A percentile compares a stretch with the other conserved stretches of the same genome.
phyloP scores from a whole-genome alignment of 2,329 filamentous ascomycete species.

The Pyrenochaeta sp. region DNA sequence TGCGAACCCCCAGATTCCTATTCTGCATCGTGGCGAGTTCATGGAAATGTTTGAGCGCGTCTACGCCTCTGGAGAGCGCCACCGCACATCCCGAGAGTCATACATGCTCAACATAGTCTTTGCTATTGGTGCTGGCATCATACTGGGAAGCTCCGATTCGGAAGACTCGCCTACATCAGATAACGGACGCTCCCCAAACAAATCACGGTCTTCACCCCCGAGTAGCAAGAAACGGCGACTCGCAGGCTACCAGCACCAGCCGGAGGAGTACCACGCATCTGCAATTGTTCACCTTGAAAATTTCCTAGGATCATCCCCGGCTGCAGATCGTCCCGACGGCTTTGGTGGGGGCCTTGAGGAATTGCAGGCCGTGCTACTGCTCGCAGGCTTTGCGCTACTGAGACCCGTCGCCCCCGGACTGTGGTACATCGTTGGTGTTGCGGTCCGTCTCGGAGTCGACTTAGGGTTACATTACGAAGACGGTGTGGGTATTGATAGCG shows the following conservation, averaged over 20 bases:
- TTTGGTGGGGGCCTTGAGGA: constrained; percentile 92
- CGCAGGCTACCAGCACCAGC: constrained; percentile 71
- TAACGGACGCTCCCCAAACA: constrained; percentile 35
- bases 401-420: constrained; percentile 86
- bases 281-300: constrained; percentile 91
- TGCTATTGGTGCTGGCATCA: constrained; percentile 93
- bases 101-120: constrained; percentile 98
- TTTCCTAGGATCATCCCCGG: constrained; percentile 74
- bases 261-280: constrained; percentile 95
- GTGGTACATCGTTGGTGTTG: constrained; percentile 97
- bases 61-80: constrained; percentile 73
- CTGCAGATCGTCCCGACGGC: constrained; percentile 64
- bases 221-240: constrained; percentile 50
- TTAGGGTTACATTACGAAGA: constrained; percentile 94
- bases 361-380: constrained; percentile 87
- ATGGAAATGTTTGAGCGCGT: constrained; percentile 86
- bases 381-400: constrained; percentile 90
- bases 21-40: constrained; percentile 88
- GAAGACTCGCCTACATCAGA: constrained; percentile 44
- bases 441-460: constrained; percentile 88
- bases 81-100: constrained; percentile 79
- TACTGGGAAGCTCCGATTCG: constrained; percentile 67
- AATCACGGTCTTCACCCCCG: constrained; percentile 42
- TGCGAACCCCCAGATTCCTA: constrained; percentile 94
- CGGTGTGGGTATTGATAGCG: constrained; percentile 70